These are phyloP conservation scores for Mycena amicta DNA, from an alignment of 768 basidiomycete genomes.

Conservation along the genomic window DNA sequence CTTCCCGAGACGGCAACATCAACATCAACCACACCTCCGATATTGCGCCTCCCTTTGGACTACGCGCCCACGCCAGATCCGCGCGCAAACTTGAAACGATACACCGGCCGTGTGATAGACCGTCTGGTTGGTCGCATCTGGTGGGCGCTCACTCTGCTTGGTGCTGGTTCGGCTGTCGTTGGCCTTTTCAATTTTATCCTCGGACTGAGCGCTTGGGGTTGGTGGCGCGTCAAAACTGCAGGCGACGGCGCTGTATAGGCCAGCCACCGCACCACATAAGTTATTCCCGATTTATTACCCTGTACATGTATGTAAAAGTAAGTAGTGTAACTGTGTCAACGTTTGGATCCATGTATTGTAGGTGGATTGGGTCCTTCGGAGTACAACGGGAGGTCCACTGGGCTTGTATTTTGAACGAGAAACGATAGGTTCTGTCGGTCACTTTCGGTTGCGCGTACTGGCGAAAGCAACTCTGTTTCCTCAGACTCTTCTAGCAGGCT, in stretches of 20 bases:
- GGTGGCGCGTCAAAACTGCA: constrained; percentile 49
- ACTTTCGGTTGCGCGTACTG: no score
- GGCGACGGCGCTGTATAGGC: not conserved
- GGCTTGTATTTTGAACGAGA: no score
- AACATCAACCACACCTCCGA: constrained; percentile 39
- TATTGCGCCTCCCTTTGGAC: constrained; percentile 50
- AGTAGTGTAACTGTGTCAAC: no score
- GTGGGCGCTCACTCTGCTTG: constrained; percentile 74
- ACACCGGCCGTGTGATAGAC: constrained; percentile 68
- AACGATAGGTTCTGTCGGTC: no score
- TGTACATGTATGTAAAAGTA: no score
- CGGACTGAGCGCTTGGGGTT: constrained; percentile 66
- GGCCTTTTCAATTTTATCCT: constrained; percentile 74
- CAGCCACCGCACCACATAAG: not conserved
- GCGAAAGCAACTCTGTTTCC: no score
- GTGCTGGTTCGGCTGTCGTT: constrained; percentile 72
- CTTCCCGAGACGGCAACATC: constrained; percentile 47
- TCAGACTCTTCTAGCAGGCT: no score
- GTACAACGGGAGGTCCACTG: no score
- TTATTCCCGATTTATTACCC: no score
- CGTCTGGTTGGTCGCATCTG: constrained; percentile 77
- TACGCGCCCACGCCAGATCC: constrained; percentile 61
- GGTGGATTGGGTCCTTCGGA: no score
- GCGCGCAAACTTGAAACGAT: constrained; percentile 56
- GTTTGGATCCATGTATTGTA: no score